Percentiles rank a stretch among this genome's conserved stretches.
Conservation (phyloP, 768 basidiomycete genomes). For the Kwoniella sp. region DNA sequence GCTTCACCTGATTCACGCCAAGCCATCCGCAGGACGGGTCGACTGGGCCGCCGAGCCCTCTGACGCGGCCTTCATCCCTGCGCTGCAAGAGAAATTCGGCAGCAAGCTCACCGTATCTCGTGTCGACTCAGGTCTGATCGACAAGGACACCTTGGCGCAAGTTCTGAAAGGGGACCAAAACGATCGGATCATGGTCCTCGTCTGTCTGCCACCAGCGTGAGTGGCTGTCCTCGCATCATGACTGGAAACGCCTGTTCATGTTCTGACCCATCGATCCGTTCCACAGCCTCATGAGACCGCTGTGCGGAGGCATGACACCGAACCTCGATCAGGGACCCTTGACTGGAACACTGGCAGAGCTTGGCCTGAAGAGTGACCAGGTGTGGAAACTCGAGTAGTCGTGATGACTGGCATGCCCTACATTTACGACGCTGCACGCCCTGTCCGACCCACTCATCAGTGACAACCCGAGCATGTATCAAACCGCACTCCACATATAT, state of each 20-base stretch:
- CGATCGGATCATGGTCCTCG: constrained; percentile 26
- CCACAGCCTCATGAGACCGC: constrained; percentile 31
- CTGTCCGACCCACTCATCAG: background rate
- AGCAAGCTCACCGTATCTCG: constrained; percentile 11
- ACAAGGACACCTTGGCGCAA: background rate
- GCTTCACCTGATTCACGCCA: constrained; percentile 35
- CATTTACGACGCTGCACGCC: background rate
- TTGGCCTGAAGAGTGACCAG: constrained; percentile 27
- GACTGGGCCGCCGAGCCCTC: constrained; percentile 17
- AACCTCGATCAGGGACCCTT: constrained; percentile 37
- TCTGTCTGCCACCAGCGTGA: constrained; percentile 41
- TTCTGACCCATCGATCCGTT: background rate
- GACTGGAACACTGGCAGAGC: constrained; percentile 34
- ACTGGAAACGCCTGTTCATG: background rate
- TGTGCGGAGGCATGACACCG: constrained; percentile 32
- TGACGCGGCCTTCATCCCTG: constrained; percentile 15
- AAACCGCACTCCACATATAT: too few species aligned
- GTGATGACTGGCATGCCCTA: background rate
- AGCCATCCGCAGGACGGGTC: constrained; percentile 14
- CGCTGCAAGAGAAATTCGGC: constrained; percentile 18
- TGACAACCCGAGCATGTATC: too few species aligned
- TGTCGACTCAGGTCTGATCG: constrained; percentile 11
- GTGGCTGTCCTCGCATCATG: constrained; percentile 2
- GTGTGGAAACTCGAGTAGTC: constrained; percentile 39
- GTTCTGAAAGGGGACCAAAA: constrained; percentile 3